Evolutionary conservation across 331 rosid species (phyloP).

Genomic region (Cydonia oblonga): DNA sequence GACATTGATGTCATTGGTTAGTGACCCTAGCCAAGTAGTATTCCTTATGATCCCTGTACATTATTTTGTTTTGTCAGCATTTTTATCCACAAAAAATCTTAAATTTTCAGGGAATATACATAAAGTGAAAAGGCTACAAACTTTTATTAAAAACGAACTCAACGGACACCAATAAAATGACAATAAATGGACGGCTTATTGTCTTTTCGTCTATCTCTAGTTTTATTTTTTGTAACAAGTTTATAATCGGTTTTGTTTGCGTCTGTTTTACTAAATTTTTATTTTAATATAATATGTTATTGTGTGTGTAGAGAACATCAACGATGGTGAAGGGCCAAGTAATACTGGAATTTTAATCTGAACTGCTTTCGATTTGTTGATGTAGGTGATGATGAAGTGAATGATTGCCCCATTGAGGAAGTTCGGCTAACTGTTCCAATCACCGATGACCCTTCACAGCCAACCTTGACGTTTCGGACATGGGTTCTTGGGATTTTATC

Average conservation of each 20-base stretch:
- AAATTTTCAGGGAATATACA: not conserved
- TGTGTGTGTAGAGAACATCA: not conserved
- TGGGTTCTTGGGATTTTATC: slow-evolving; percentile 65
- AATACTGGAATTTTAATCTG: not conserved
- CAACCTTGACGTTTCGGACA: slow-evolving; percentile 71
- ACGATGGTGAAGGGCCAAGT: not conserved
- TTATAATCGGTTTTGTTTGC: too few species aligned
- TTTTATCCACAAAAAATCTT: not conserved
- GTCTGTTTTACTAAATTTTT: too few species aligned
- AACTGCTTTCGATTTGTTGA: not conserved
- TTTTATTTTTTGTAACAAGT: too few species aligned
- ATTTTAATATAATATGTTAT: too few species aligned
- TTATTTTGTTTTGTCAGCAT: not conserved
- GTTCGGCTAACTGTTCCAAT: slow-evolving; percentile 67
- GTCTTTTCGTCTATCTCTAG: too few species aligned
- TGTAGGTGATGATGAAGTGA: slow-evolving; percentile 34
- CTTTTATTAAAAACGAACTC: not conserved
- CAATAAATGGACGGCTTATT: too few species aligned
- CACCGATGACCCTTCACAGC: slow-evolving; percentile 51
- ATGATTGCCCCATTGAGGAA: slow-evolving; percentile 71
- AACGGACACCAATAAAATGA: not conserved
- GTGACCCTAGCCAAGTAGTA: too few species aligned
- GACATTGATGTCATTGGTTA: too few species aligned
- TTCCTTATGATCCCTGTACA: too few species aligned
- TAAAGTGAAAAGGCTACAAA: not conserved